Percentiles rank a stretch among this genome's conserved stretches.
These are phyloP conservation scores for Cladosporium sp. DNA, from an alignment of 2,329 filamentous ascomycete genomes.

Conservation along the genomic window DNA sequence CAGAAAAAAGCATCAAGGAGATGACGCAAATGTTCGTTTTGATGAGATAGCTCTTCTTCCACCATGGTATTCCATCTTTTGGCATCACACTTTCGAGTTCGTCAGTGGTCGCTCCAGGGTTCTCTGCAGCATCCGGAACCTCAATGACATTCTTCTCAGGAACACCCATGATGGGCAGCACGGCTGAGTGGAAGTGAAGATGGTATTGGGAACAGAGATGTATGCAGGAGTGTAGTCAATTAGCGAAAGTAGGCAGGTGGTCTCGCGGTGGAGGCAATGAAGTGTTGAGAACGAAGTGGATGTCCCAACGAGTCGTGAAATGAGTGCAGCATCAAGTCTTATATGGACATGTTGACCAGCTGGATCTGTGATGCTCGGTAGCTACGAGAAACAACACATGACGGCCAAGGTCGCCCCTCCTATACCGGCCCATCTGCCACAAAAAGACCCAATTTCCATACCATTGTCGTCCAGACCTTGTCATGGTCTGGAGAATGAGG, in stretches of 20 bases:
- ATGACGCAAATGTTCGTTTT: conserved; percentile 3
- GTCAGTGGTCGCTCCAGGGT: not conserved
- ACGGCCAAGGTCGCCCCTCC: not conserved
- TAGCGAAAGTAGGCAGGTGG: too few relatives aligned
- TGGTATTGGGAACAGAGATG: too few relatives aligned
- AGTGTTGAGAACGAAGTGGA: not conserved
- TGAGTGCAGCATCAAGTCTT: not conserved
- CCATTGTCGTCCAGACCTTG: not conserved
- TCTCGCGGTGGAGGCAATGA: too few relatives aligned
- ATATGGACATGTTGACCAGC: not conserved
- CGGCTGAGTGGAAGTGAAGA: too few relatives aligned
- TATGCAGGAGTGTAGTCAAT: too few relatives aligned
- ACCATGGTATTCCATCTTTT: conserved; percentile 16
- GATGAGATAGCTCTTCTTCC: conserved; percentile 10
- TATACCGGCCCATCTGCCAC: not conserved
- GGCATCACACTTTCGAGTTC: not conserved
- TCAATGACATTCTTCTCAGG: not conserved
- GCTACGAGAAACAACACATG: too few relatives aligned
- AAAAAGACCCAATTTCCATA: not conserved
- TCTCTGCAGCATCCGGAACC: not conserved
- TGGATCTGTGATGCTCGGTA: not conserved
- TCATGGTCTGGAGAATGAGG: not conserved
- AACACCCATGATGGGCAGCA: not conserved
- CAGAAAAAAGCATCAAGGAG: conserved; percentile 11
- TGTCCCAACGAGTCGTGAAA: not conserved